phyloP scores from a whole-genome alignment of 2,329 filamentous ascomycete genomes.

The Penicillium sp. region DNA sequence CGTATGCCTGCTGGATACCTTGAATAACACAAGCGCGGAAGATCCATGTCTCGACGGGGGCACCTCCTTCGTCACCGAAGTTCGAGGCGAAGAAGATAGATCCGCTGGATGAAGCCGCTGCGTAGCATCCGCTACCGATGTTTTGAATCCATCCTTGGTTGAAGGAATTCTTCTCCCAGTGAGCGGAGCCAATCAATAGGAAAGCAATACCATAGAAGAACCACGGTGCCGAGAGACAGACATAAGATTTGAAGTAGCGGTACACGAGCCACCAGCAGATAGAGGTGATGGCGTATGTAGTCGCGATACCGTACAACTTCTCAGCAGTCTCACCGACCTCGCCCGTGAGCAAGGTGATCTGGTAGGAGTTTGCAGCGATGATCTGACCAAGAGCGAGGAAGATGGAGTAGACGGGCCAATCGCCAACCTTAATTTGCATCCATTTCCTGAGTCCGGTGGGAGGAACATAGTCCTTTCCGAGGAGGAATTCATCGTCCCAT shows the following conservation, averaged over 20 bases:
- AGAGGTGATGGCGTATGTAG: slow-evolving; percentile 59
- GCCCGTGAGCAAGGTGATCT: slow-evolving; percentile 69
- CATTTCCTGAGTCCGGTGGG: slow-evolving; percentile 58
- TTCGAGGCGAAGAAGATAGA: slow-evolving; percentile 67
- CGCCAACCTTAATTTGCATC: slow-evolving; percentile 57
- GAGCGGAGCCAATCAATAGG: slow-evolving; percentile 61
- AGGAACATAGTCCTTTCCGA: slow-evolving; percentile 58
- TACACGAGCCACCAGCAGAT: slow-evolving; percentile 64
- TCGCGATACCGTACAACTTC: slow-evolving; percentile 62
- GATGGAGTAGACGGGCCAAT: slow-evolving; percentile 66
- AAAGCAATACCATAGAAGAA: slow-evolving; percentile 64
- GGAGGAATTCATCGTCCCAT: slow-evolving; percentile 54
- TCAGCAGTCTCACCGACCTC: slow-evolving; percentile 59
- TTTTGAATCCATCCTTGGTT: slow-evolving; percentile 58
- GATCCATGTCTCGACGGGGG: slow-evolving; percentile 64
- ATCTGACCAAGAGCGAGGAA: slow-evolving; percentile 63
- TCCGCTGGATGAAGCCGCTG: slow-evolving; percentile 62
- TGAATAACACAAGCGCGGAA: slow-evolving; percentile 66
- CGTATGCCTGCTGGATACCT: slow-evolving; percentile 66
- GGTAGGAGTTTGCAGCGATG: slow-evolving; percentile 66
- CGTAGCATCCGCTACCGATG: slow-evolving; percentile 61
- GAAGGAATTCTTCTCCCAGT: slow-evolving; percentile 45
- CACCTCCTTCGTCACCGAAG: slow-evolving; percentile 64
- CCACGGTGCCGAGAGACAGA: slow-evolving; percentile 60
- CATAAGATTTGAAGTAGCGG: slow-evolving; percentile 58